Conservation (phyloP, 2,329 filamentous ascomycete genomes). For the Venturia oleaginea region DNA sequence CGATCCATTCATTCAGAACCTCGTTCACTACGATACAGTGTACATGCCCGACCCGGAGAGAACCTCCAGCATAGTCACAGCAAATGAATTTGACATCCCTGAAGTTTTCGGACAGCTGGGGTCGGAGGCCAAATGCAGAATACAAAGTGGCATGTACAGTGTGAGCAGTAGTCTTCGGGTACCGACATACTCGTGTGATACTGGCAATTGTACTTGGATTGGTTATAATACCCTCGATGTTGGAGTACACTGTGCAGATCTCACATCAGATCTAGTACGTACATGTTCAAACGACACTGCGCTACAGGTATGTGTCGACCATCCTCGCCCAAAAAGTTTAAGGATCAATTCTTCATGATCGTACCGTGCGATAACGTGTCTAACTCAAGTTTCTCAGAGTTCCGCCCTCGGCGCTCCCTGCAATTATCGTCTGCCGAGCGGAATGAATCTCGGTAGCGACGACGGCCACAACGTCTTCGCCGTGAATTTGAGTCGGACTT, state of each 20-base stretch:
- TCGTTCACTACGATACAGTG: conserved; percentile 9
- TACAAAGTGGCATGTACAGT: conserved; percentile 2
- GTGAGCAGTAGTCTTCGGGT: conserved; percentile 1
- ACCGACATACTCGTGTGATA: not conserved
- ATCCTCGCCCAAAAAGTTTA: too few species aligned
- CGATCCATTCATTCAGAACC: conserved; percentile 14
- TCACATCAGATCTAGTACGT: not conserved
- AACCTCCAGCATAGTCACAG: not conserved
- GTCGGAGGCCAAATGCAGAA: not conserved
- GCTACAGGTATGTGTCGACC: not conserved
- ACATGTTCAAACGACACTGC: not conserved
- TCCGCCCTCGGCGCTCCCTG: not conserved
- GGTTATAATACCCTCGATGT: not conserved
- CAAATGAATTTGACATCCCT: not conserved
- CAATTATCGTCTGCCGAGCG: not conserved
- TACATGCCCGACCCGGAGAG: not conserved
- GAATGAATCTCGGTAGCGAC: not conserved
- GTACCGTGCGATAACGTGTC: not conserved
- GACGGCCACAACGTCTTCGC: not conserved
- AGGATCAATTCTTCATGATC: not conserved
- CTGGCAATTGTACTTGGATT: not conserved
- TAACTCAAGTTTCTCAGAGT: not conserved
- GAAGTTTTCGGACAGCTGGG: not conserved
- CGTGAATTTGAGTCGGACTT: not conserved
- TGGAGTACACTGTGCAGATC: conserved; percentile 8